Evolutionary conservation across 2,329 filamentous ascomycete genomes (phyloP).

Genomic region (Exophiala sp.): DNA sequence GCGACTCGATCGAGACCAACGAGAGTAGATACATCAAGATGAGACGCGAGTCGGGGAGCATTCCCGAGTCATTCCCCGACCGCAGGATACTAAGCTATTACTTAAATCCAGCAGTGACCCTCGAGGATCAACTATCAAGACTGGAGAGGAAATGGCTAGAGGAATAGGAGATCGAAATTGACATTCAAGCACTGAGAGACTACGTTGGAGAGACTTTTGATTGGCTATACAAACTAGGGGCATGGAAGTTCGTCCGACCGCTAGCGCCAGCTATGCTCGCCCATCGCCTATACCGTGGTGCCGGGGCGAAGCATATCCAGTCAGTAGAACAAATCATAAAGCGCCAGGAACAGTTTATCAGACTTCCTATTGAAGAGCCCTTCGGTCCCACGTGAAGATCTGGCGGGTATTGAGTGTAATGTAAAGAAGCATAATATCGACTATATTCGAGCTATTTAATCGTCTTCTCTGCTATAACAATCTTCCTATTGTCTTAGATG

Average conservation of each 20-base stretch:
- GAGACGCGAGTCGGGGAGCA: slow-evolving; percentile 64
- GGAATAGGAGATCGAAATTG: slow-evolving; percentile 44
- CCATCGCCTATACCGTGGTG: slow-evolving; percentile 45
- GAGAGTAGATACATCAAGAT: slow-evolving; percentile 72
- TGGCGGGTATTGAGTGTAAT: no score
- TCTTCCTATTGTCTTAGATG: no score
- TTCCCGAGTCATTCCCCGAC: slow-evolving; percentile 78
- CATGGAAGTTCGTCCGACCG: slow-evolving; percentile 75
- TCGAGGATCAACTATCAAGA: slow-evolving; percentile 49
- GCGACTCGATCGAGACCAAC: slow-evolving; percentile 69
- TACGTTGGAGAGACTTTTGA: slow-evolving; percentile 78
- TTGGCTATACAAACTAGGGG: slow-evolving; percentile 72
- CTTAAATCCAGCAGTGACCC: slow-evolving; percentile 76
- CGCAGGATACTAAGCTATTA: slow-evolving; percentile 77
- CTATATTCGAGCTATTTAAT: no score
- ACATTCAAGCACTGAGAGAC: slow-evolving; percentile 61
- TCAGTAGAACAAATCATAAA: slow-evolving; percentile 49
- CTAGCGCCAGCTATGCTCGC: slow-evolving; percentile 71
- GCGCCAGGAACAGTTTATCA: slow-evolving; percentile 63
- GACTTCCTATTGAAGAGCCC: no score
- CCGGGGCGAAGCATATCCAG: slow-evolving; percentile 30
- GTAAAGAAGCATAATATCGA: no score
- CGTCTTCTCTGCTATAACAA: no score
- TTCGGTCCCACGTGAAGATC: no score
- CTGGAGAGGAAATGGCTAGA: slow-evolving; percentile 54